Conservation (phyloP, 768 basidiomycete genomes). For the Tulasnella sp. region DNA sequence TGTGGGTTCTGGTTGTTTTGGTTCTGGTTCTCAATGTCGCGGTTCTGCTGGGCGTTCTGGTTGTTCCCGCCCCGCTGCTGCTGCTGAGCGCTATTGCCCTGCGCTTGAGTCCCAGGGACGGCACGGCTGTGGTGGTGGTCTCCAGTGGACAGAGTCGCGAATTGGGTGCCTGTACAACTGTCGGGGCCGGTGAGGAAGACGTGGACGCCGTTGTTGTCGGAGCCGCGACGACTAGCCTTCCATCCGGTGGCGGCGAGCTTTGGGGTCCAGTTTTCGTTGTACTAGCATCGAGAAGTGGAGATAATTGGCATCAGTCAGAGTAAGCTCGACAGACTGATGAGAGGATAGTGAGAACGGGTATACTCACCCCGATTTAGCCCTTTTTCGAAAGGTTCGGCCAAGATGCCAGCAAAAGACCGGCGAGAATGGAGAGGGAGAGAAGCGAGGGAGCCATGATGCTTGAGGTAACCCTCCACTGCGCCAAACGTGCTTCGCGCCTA, state of each 20-base stretch:
- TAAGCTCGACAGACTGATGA: no score
- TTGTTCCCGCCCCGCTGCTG: no score
- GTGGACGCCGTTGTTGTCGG: neutral
- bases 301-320: neutral
- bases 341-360: neutral
- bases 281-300: neutral
- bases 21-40: no score
- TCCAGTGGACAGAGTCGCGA: neutral
- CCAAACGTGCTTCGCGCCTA: conserved; percentile 30
- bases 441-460: neutral
- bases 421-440: conserved; percentile 1
- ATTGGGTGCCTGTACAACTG: conserved; percentile 8
- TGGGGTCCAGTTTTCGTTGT: conserved; percentile 12
- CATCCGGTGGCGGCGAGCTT: conserved; percentile 19
- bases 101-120: no score
- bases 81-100: no score
- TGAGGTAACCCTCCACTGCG: neutral
- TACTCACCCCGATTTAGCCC: conserved; percentile 16
- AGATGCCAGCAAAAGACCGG: neutral
- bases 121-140: neutral
- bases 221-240: neutral
- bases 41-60: no score
- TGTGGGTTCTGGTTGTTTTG: no score
- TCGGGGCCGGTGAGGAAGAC: conserved; percentile 8
- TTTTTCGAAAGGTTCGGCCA: neutral